These are phyloP conservation scores for Middelhovenomyces tepae DNA, from an alignment of 805 yeast genomes.

Conservation along the genomic window DNA sequence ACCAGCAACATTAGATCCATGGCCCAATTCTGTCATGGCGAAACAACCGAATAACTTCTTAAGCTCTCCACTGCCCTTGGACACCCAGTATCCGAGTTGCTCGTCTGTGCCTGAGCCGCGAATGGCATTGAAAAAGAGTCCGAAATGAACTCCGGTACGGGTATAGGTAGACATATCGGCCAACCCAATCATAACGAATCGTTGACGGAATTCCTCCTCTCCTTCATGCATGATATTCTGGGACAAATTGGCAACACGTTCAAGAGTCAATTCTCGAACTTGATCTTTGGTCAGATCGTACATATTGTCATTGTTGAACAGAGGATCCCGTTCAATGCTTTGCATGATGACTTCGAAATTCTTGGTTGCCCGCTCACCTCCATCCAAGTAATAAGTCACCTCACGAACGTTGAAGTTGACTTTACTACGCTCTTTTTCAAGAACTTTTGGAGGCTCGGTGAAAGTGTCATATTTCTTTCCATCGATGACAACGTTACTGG, in stretches of 20 bases:
- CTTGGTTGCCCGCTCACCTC: constrained; percentile 33
- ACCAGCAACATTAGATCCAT: constrained; percentile 91
- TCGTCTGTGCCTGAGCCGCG: constrained; percentile 82
- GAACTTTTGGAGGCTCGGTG: constrained; percentile 29
- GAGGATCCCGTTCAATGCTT: constrained; percentile 49
- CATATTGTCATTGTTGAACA: constrained; percentile 34
- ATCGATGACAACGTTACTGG: constrained; percentile 17
- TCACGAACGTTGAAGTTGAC: constrained; percentile 30
- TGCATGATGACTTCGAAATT: constrained; percentile 31
- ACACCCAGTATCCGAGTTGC: constrained; percentile 79
- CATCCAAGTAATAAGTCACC: constrained; percentile 37
- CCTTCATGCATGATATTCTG: constrained; percentile 12
- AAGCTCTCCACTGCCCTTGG: constrained; percentile 37
- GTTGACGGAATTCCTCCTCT: constrained; percentile 22
- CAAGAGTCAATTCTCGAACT: constrained; percentile 31
- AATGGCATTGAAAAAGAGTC: constrained; percentile 71
- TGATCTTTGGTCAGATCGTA: constrained; percentile 41
- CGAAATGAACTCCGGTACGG: constrained; percentile 80
- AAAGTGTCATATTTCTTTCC: constrained; percentile 20
- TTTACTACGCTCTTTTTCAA: constrained; percentile 33
- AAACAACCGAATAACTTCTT: constrained; percentile 64
- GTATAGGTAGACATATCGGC: constrained; percentile 73
- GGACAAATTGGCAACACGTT: constrained; percentile 23
- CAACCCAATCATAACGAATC: constrained; percentile 23
- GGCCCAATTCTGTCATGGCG: constrained; percentile 89